phyloP scores from a whole-genome alignment of 2,329 filamentous ascomycete genomes.

The Ophiobolus disseminans region DNA sequence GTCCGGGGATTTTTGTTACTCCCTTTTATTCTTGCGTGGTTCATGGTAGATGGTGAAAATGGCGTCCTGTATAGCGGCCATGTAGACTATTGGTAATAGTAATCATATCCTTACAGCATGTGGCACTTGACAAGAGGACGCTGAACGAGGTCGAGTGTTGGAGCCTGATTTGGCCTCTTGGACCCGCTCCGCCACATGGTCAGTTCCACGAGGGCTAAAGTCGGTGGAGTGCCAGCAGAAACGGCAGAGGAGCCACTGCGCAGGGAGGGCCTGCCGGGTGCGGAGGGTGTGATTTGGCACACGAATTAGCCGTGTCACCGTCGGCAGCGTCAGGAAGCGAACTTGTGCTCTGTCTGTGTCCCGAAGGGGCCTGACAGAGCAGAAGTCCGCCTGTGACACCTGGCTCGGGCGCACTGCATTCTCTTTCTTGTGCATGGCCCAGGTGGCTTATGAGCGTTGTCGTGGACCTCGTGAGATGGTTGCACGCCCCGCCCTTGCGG shows the following conservation, averaged over 20 bases:
- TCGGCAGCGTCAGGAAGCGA: slow-evolving; percentile 25
- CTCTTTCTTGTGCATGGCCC: slow-evolving; percentile 19
- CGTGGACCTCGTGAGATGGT: slow-evolving; percentile 31
- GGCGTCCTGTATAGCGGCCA: neutral
- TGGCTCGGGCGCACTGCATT: slow-evolving; percentile 19
- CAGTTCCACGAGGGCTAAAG: neutral
- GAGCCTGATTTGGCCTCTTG: no score
- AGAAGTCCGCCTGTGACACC: slow-evolving; percentile 8
- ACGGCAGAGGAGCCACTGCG: slow-evolving; percentile 20
- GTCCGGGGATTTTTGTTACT: slow-evolving; percentile 13
- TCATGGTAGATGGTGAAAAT: slow-evolving; percentile 13
- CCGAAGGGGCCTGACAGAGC: slow-evolving; percentile 25
- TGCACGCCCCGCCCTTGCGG: slow-evolving; percentile 20
- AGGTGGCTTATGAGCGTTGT: slow-evolving; percentile 23
- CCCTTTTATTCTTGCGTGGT: slow-evolving; percentile 5
- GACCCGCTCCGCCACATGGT: no score
- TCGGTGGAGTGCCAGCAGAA: slow-evolving; percentile 32
- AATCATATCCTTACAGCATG: neutral
- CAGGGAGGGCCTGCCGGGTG: slow-evolving; percentile 18
- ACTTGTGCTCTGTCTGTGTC: slow-evolving; percentile 21
- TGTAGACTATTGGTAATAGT: neutral
- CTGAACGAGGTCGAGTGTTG: no score
- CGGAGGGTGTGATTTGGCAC: slow-evolving; percentile 26
- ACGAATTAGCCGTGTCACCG: slow-evolving; percentile 25
- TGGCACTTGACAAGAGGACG: no score